Evolutionary conservation across 805 yeast species (phyloP).

Genomic region (Priceomyces carsonii): DNA sequence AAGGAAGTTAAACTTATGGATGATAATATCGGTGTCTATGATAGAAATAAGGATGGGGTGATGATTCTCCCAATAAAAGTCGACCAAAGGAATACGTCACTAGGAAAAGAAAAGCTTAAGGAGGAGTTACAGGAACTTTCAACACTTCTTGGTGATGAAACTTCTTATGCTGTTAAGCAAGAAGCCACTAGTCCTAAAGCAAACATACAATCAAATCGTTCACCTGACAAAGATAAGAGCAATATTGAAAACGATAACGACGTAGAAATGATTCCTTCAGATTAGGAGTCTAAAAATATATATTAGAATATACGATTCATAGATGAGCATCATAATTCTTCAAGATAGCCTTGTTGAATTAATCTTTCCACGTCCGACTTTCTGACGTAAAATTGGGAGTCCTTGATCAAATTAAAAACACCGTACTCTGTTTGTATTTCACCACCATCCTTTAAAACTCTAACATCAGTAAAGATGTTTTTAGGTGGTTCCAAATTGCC

Average conservation of each 20-base stretch:
- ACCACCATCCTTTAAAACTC: constrained; percentile 93
- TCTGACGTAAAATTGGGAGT: constrained; percentile 91
- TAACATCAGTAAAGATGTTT: constrained; percentile 88
- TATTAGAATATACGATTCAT: too few species aligned
- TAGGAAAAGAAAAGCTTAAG: constrained; percentile 58
- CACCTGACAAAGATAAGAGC: not conserved
- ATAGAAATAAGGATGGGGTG: constrained; percentile 42
- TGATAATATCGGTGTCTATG: constrained; percentile 51
- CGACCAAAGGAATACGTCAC: constrained; percentile 68
- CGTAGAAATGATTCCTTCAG: constrained; percentile 3
- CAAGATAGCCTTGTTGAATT: constrained; percentile 91
- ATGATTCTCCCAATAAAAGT: constrained; percentile 68
- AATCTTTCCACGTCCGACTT: constrained; percentile 92
- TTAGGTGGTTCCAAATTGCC: constrained; percentile 91
- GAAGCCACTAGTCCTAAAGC: too few species aligned
- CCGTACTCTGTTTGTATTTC: constrained; percentile 98
- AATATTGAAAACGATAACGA: constrained; percentile 4
- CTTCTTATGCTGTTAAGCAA: too few species aligned
- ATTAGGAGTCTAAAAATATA: too few species aligned
- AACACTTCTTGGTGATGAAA: constrained; percentile 9
- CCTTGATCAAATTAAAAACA: constrained; percentile 87
- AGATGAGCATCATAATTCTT: constrained; percentile 64
- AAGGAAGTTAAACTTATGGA: constrained; percentile 68
- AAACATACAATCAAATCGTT: too few species aligned
- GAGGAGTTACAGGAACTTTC: constrained; percentile 39